Evolutionary conservation across 345 rosid genomes (phyloP), one percentile per base, ranked within the genome.

Genomic region (Sisymbrium altissimum): DNA sequence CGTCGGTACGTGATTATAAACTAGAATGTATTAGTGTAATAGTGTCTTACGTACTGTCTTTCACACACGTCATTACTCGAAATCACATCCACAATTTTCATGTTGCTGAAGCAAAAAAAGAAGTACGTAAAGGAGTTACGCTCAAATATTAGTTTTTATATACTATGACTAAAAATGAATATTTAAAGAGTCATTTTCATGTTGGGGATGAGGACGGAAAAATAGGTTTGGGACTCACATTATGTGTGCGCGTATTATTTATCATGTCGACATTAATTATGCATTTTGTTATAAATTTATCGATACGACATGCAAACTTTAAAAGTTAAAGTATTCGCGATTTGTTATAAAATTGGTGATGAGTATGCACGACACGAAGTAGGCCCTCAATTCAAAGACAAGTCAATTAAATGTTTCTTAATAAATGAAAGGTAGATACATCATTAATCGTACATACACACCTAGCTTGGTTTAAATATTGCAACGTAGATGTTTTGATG

Each of bases 201-300:
- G 39, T 48, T 64, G 55, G 6, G 1, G 52, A 17, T 55, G 53
- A 40, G 23, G 54, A 57, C 17, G 44, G 44, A 21, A 56, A 33
- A 35, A 43, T 64, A 64, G 71, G 77, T 64, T 21, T 73, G 65
- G 71, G 71, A 56, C 29, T 73, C 77, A 64, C 71, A 33, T 55
- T 72, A 53, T 29, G 69, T 9, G 30, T 18, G 29, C 29, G 54
- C 6, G 29, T 49, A 19, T 19, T 19, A 49, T 9, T 13, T 12
- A 10, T 49, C 54, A 10, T 49, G 53, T 13, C 53, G 12, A 17
- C 61, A 61, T 61, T 50, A 25, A 27, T 39, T 19, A 18, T 8
- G 32, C 11, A 19, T 49, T 41, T 71, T 61, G 11, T 17, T 27
- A 23, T 49, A 15, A 50, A 29, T 61, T 61, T 29, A 7, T 49